These are phyloP conservation scores for Parathielavia appendiculata DNA, from an alignment of 495 filamentous ascomycete genomes.

Conservation along the genomic window DNA sequence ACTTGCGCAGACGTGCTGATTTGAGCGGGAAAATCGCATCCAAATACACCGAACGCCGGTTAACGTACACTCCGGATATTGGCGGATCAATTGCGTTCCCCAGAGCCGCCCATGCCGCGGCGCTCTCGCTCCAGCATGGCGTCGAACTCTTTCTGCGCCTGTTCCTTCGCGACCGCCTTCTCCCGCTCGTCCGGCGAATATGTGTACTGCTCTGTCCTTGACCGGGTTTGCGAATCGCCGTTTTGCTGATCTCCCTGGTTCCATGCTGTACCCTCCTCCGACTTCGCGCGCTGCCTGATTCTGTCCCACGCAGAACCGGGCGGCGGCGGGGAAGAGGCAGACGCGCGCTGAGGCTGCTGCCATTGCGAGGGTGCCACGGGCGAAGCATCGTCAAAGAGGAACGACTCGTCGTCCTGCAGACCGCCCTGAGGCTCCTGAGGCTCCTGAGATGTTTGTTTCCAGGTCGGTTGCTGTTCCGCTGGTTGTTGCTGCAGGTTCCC, in stretches of 20 bases:
- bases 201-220: conserved; percentile 30
- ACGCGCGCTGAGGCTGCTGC: not conserved
- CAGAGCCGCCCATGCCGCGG: conserved; percentile 26
- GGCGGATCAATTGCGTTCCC: not conserved
- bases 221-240: conserved; percentile 5
- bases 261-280: conserved; percentile 4
- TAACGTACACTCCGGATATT: not conserved
- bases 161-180: conserved; percentile 35
- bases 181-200: conserved; percentile 35
- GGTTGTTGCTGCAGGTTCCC: not conserved
- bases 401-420: conserved; percentile 26
- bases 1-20: not conserved
- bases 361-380: conserved; percentile 31
- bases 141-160: conserved; percentile 46
- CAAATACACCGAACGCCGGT: not conserved
- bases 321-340: not conserved
- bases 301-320: conserved; percentile 37
- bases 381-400: conserved; percentile 39
- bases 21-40: no score
- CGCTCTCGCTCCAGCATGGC: conserved; percentile 40
- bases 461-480: not conserved
- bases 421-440: not conserved
- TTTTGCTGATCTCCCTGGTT: conserved; percentile 2
- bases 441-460: not conserved
- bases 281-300: conserved; percentile 27